phyloP scores from a whole-genome alignment of 2,329 filamentous ascomycete species.

The Fusarium coffeatum region DNA sequence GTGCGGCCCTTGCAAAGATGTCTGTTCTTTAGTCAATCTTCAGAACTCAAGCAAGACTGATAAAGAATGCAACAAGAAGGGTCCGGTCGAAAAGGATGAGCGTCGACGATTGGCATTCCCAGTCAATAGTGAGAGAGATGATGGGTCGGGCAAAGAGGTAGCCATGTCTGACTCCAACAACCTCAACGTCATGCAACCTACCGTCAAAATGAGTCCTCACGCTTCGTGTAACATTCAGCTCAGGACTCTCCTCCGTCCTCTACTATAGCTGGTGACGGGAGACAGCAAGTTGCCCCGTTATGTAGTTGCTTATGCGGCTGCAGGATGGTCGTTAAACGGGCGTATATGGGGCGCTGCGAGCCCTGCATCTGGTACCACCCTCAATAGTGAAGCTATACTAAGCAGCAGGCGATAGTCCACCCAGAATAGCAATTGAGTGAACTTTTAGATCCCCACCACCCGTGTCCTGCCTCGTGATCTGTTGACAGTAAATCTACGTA shows the following conservation, averaged over 20 bases:
- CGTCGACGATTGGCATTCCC: background rate
- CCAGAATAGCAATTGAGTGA: background rate
- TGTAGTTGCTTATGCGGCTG: background rate
- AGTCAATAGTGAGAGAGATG: background rate
- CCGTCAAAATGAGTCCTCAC: background rate
- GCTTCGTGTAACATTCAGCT: no score
- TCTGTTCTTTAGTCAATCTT: background rate
- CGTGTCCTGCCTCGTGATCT: background rate
- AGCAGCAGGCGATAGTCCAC: background rate
- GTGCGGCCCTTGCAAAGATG: background rate
- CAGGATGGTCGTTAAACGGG: background rate
- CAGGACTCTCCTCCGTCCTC: background rate
- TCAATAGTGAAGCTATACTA: background rate
- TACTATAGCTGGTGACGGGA: background rate
- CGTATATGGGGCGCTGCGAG: background rate
- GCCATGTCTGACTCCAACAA: background rate
- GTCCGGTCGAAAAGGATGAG: background rate
- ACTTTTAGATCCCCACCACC: background rate
- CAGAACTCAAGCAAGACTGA: background rate
- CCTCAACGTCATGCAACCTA: background rate
- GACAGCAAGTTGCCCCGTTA: background rate
- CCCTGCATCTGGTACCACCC: background rate
- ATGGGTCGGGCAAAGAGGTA: background rate
- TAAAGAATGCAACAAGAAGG: fast-evolving
- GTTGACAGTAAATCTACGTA: background rate